Percentiles rank a stretch among this genome's conserved stretches.
These are phyloP conservation scores for Fusarium decemcellulare DNA, from an alignment of 2,329 filamentous ascomycete species.

Conservation along the genomic window DNA sequence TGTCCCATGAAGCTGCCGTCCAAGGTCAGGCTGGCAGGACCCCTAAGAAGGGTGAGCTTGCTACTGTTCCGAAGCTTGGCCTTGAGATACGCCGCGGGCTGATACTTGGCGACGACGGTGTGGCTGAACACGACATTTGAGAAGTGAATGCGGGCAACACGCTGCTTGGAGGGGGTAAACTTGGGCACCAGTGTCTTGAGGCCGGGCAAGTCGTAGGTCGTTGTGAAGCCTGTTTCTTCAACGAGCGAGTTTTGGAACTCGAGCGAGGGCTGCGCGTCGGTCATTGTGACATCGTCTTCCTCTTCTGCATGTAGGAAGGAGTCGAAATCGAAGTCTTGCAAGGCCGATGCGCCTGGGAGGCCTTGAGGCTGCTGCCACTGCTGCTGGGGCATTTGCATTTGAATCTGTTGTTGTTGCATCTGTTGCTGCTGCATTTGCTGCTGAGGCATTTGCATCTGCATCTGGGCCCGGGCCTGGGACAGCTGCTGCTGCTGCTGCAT, in stretches of 20 bases:
- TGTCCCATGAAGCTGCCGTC: conserved; percentile 75
- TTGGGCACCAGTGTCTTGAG: conserved; percentile 69
- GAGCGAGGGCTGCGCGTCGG: conserved; percentile 48
- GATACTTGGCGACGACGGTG: conserved; percentile 73
- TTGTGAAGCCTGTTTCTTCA: conserved; percentile 72
- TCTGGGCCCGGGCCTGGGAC: too few species aligned
- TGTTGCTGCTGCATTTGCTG: conserved; percentile 16
- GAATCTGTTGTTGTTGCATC: conserved; percentile 10
- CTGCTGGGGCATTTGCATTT: conserved; percentile 3
- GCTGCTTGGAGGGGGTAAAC: conserved; percentile 68
- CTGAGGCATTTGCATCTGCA: neutral
- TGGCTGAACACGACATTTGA: conserved; percentile 67
- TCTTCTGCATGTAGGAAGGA: conserved; percentile 14
- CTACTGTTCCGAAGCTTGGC: conserved; percentile 70
- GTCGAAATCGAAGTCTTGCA: neutral
- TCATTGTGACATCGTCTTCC: conserved; percentile 54
- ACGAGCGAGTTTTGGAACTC: conserved; percentile 64
- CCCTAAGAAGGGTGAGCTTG: conserved; percentile 68
- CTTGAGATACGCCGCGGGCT: conserved; percentile 71
- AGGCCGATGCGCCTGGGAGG: neutral
- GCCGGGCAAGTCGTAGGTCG: conserved; percentile 73
- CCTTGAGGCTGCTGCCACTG: conserved; percentile 20
- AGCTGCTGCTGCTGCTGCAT: conserved; percentile 2
- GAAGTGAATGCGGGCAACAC: conserved; percentile 69
- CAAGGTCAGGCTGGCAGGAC: conserved; percentile 71